Base-by-base conservation (phyloP, 1,284 basidiomycete species). In the Amylostereum areolatum region DNA sequence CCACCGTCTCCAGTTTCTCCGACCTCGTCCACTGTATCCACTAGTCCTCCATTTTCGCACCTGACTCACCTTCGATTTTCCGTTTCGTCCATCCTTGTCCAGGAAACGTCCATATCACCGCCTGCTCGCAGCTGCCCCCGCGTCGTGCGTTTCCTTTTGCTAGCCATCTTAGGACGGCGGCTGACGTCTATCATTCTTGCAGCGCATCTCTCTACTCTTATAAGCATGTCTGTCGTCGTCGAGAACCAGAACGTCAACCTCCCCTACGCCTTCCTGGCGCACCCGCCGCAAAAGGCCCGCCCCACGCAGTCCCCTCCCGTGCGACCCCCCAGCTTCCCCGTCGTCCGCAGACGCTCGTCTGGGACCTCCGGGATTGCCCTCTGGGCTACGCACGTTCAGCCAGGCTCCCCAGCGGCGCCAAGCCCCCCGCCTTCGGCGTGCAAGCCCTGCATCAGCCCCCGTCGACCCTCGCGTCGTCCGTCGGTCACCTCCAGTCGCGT, bases 381-480 rank as follows among this genome's bases (percentile, higher is more conserved):
- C 43, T 85, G 83, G 83, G 76, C 75, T 4, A 65, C 78, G 24
- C 71, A 69, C 54, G 80, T 87, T 47, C 78, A 81, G 43, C 85
- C 85, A 4, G 85, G 84, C 11, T 81, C 84, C 11, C 84, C 84
- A 8, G 69, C 75, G 0, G 76, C 80, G 0, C 47, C 49, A 3
- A 52, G 43, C 29, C 62, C 64, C 29, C 71, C 75, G 4, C 2
- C 34, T 5, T n/a, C 47, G 52, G 57, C n/a, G 56, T 58, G 34
- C 43, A 50, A 50, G 39, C 59, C 54, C 62, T 51, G 55, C 55
- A 49, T 49, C 60, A 6, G 54, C 59, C 5, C 63, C 62, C 50
- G 49, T 65, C 46, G 49, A 55, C 43, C 39, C 43, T 58, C 51
- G 37, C 68, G 71, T 33, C 69, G 69, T 34, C 62, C 66, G 10